Conservation (phyloP, 1,284 basidiomycete genomes). For the Heterobasidion parviporum region DNA sequence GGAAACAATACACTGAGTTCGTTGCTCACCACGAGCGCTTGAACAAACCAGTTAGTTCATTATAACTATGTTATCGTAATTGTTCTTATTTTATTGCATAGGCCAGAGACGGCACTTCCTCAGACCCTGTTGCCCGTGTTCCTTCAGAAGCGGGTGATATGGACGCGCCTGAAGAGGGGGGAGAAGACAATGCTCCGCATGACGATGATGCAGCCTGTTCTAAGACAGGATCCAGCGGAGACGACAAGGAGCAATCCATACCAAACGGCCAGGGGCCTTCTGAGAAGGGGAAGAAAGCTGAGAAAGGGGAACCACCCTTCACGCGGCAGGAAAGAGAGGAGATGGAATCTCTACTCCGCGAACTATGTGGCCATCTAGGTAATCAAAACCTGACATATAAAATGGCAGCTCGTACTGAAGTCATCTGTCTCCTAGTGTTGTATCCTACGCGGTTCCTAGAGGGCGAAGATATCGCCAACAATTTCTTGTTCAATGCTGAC, state of each 20-base stretch:
- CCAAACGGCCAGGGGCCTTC: conserved; percentile 2
- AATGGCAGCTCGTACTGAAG: background rate
- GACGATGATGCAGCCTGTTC: conserved; percentile 8
- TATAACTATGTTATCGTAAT: background rate
- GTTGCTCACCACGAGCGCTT: conserved; percentile 69
- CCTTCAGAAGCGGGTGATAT: conserved; percentile 53
- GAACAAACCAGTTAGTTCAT: conserved; percentile 47
- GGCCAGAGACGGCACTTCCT: conserved; percentile 36
- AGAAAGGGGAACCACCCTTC: conserved; percentile 60
- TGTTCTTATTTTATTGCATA: conserved; percentile 16
- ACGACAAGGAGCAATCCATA: background rate
- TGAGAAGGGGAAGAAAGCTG: conserved; percentile 29
- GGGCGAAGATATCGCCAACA: conserved; percentile 78
- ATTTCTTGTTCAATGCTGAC: conserved; percentile 89
- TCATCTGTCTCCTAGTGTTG: conserved; percentile 42
- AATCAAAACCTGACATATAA: conserved; percentile 15
- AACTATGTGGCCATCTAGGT: conserved; percentile 83
- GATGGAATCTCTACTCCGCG: conserved; percentile 77
- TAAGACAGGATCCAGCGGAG: background rate
- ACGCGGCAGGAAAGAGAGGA: conserved; percentile 78
- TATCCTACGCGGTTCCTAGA: conserved; percentile 82
- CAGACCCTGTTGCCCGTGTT: conserved; percentile 42
- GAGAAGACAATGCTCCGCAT: conserved; percentile 12
- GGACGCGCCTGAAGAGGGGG: conserved; percentile 20
- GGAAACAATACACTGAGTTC: conserved; percentile 93